These are phyloP conservation scores for Ustanciosporium gigantosporum DNA, from an alignment of 1,284 basidiomycete species.

Conservation along the genomic window DNA sequence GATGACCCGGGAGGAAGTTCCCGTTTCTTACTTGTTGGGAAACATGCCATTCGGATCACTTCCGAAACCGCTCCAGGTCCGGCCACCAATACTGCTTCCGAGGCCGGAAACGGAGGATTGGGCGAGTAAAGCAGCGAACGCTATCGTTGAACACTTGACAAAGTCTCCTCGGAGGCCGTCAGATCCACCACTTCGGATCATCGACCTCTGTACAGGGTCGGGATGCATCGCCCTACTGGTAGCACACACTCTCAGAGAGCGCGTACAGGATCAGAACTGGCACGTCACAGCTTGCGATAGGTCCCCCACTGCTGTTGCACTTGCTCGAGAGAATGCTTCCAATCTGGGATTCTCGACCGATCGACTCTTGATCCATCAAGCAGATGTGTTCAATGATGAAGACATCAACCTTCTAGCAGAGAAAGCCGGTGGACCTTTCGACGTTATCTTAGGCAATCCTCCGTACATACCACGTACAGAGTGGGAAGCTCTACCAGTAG, in stretches of 20 bases:
- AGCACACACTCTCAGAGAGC: conserved; percentile 12
- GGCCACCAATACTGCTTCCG: conserved; percentile 18
- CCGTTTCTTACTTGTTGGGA: conserved; percentile 25
- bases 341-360: conserved; percentile 5
- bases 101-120: conserved; percentile 33
- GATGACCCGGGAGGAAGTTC: conserved; percentile 20
- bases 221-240: conserved; percentile 28
- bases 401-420: conserved; percentile 8
- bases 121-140: conserved; percentile 8
- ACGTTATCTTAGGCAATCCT: conserved; percentile 26
- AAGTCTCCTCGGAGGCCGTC: not conserved
- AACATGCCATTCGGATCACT: conserved; percentile 19
- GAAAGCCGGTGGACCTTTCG: conserved; percentile 13
- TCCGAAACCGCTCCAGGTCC: conserved; percentile 12
- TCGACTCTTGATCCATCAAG: conserved; percentile 8
- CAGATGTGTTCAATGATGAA: conserved; percentile 17
- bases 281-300: conserved; percentile 23
- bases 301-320: conserved; percentile 9
- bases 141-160: not conserved
- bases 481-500: conserved; percentile 5
- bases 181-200: conserved; percentile 3
- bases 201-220: conserved; percentile 26
- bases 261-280: conserved; percentile 5
- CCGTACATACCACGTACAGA: conserved; percentile 31
- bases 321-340: conserved; percentile 23